These are phyloP conservation scores for Nasturtium officinale DNA, from an alignment of 345 rosid species.

Conservation along the genomic window DNA sequence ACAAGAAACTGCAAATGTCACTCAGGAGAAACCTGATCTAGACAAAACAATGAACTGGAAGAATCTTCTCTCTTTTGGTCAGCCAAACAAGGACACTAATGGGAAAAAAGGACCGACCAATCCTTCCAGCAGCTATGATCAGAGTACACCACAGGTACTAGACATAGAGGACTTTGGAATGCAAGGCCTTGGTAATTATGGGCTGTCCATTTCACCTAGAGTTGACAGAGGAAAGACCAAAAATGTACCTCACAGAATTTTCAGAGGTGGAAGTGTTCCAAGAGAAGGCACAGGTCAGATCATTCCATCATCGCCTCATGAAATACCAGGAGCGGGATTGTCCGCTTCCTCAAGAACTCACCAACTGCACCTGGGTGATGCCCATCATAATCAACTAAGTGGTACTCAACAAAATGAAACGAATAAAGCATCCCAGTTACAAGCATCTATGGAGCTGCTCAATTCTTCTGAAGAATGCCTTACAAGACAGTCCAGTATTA, in stretches of 20 bases:
- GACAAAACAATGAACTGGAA: constrained; percentile 38
- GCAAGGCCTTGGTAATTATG: constrained; percentile 51
- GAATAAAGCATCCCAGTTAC: constrained; percentile 42
- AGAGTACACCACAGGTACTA: constrained; percentile 33
- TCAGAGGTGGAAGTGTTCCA: constrained; percentile 28
- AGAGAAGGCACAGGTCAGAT: constrained; percentile 37
- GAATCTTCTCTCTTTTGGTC: constrained; percentile 45
- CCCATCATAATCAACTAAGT: constrained; percentile 40
- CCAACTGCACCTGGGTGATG: constrained; percentile 35
- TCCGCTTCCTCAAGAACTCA: constrained; percentile 36
- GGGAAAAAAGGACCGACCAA: constrained; percentile 29
- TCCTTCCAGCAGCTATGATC: constrained; percentile 42
- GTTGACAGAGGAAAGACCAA: constrained; percentile 39
- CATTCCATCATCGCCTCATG: constrained; percentile 34
- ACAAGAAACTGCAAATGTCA: constrained; percentile 42
- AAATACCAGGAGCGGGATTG: constrained; percentile 24
- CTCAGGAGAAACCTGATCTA: constrained; percentile 40
- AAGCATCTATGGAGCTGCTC: constrained; percentile 29
- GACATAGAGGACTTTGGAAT: constrained; percentile 49
- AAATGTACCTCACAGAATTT: constrained; percentile 31
- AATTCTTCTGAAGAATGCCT: constrained; percentile 41
- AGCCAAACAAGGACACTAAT: constrained; percentile 40
- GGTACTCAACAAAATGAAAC: constrained; percentile 39
- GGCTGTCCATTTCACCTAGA: constrained; percentile 51
- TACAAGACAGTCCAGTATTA: constrained; percentile 37